A percentile compares a stretch with the other conserved stretches of the same genome.
phyloP scores from a whole-genome alignment of 306 rosid genomes.

The Gillenia trifoliata region DNA sequence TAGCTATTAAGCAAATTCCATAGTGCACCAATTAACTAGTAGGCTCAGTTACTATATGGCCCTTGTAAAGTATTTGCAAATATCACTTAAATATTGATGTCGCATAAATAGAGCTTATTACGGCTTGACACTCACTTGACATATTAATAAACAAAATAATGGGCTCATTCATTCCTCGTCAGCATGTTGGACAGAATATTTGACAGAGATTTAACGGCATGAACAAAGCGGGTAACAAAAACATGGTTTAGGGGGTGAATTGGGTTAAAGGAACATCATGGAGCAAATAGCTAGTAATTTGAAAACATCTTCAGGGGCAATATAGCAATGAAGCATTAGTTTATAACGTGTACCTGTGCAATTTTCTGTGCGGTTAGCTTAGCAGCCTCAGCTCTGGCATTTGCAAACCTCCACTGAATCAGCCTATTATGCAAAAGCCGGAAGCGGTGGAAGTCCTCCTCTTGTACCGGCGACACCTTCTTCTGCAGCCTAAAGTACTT shows the following conservation, averaged over 20 bases:
- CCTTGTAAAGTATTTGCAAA: too few relatives aligned
- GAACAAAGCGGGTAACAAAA: not conserved
- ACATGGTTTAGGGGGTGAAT: not conserved
- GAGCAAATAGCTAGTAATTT: not conserved
- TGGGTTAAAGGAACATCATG: not conserved
- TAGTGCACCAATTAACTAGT: not conserved
- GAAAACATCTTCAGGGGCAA: not conserved
- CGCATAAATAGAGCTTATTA: too few relatives aligned
- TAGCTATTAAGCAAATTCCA: not conserved
- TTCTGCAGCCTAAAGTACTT: conserved; percentile 53
- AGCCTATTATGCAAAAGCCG: conserved; percentile 50
- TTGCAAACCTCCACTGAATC: conserved; percentile 68
- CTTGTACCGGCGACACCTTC: conserved; percentile 43
- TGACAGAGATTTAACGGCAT: not conserved
- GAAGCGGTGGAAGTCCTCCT: conserved; percentile 50
- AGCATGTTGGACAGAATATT: not conserved
- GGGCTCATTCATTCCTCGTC: not conserved
- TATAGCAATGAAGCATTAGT: not conserved
- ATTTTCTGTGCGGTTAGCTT: conserved; percentile 23
- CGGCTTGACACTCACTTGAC: too few relatives aligned
- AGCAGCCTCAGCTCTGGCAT: conserved; percentile 47
- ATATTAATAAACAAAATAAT: too few relatives aligned
- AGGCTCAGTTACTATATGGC: too few relatives aligned
- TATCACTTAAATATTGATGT: too few relatives aligned
- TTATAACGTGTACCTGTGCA: conserved; percentile 31